A percentile compares a stretch with the other conserved stretches of the same genome.
Evolutionary conservation across 805 yeast genomes (phyloP).

Genomic region (Schwanniomyces occidentalis): DNA sequence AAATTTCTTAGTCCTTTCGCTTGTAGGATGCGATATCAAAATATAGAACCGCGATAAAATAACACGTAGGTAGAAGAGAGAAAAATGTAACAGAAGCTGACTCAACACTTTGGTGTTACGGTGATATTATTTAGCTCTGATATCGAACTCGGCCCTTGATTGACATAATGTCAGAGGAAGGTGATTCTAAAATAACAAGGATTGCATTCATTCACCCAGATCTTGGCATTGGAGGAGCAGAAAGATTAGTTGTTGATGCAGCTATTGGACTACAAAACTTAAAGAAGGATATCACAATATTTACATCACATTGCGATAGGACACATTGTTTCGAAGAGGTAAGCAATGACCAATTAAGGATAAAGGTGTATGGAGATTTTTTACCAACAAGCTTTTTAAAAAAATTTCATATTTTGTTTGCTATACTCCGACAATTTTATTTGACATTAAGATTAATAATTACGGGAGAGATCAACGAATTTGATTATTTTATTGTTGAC

Average conservation of each 20-base stretch:
- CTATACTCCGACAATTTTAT: slow-evolving; percentile 79
- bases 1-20: too few species aligned
- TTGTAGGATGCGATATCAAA: too few species aligned
- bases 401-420: slow-evolving; percentile 75
- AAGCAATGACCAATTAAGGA: slow-evolving; percentile 54
- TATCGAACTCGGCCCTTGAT: background rate
- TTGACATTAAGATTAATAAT: slow-evolving; percentile 50
- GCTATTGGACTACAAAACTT: slow-evolving; percentile 79
- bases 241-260: slow-evolving; percentile 92
- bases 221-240: slow-evolving; percentile 97
- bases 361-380: slow-evolving; percentile 77
- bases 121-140: too few species aligned
- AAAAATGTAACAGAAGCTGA: too few species aligned
- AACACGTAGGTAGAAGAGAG: too few species aligned
- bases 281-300: slow-evolving; percentile 65
- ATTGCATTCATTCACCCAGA: slow-evolving; percentile 95
- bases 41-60: too few species aligned
- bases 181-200: slow-evolving; percentile 26
- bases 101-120: too few species aligned
- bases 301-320: slow-evolving; percentile 88
- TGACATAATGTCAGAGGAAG: slow-evolving; percentile 1
- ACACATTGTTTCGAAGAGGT: slow-evolving; percentile 92
- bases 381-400: slow-evolving; percentile 72
- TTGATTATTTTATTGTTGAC: slow-evolving; percentile 81
- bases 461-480: slow-evolving; percentile 46